Evolutionary conservation across 179 eudicot species (phyloP).

Genomic region (Gypsophila paniculata): DNA sequence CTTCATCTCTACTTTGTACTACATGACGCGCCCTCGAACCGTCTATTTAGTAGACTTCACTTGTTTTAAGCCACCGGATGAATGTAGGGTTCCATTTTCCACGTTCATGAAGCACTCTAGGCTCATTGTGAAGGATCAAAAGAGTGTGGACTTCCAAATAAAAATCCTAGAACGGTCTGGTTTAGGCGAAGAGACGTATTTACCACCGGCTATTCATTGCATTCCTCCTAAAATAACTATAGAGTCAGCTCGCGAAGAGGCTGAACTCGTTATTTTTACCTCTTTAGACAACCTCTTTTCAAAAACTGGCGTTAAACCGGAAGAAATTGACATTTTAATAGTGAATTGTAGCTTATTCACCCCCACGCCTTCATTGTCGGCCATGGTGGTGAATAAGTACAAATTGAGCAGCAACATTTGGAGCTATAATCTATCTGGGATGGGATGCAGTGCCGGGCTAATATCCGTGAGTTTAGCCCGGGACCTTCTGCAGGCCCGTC

Average conservation of each 20-base stretch:
- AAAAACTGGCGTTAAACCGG: slow-evolving; percentile 49
- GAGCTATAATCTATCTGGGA: slow-evolving; percentile 64
- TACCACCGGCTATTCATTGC: slow-evolving; percentile 66
- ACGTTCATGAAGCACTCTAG: slow-evolving; percentile 72
- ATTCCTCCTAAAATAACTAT: slow-evolving; percentile 65
- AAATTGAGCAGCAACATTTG: slow-evolving; percentile 53
- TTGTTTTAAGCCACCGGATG: too few relatives aligned
- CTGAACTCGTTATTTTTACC: slow-evolving; percentile 54
- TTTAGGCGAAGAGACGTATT: slow-evolving; percentile 68
- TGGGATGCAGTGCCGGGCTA: slow-evolving; percentile 75
- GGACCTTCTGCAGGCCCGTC: slow-evolving; percentile 59
- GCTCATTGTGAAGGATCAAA: slow-evolving; percentile 46
- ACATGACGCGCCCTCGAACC: too few relatives aligned
- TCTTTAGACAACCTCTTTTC: slow-evolving; percentile 47
- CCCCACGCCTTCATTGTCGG: slow-evolving; percentile 66
- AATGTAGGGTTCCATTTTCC: slow-evolving; percentile 58
- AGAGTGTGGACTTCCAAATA: slow-evolving; percentile 66
- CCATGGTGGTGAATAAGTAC: slow-evolving; percentile 75
- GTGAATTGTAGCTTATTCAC: slow-evolving; percentile 75
- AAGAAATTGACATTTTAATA: slow-evolving; percentile 63
- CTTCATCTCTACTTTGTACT: too few relatives aligned
- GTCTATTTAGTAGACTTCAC: too few relatives aligned
- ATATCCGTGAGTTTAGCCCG: slow-evolving; percentile 62
- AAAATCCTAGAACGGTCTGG: slow-evolving; percentile 72
- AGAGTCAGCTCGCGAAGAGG: slow-evolving; percentile 56